Evolutionary conservation across 495 filamentous ascomycete genomes (phyloP).

Genomic region (Hypoxylon lenormandii): DNA sequence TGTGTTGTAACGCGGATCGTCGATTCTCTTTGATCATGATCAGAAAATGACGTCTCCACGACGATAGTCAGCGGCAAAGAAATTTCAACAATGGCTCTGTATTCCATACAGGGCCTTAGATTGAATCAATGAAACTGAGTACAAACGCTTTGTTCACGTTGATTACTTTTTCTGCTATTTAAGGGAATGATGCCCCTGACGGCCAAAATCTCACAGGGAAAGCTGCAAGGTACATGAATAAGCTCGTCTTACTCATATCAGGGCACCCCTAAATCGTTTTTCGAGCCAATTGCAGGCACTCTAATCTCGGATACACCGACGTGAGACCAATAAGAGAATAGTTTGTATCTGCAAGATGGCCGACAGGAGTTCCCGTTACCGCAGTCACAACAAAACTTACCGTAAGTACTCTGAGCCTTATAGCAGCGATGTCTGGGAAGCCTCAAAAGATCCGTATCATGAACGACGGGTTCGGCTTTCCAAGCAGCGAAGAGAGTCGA

Average conservation of each 20-base stretch:
- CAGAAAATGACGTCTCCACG: not conserved
- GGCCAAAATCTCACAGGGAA: too few species aligned
- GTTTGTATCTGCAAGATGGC: constrained; percentile 16
- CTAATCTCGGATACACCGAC: not conserved
- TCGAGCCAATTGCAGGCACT: constrained; percentile 4
- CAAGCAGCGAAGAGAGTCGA: constrained; percentile 10
- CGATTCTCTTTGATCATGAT: constrained; percentile 1
- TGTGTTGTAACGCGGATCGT: not conserved
- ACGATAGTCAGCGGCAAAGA: not conserved
- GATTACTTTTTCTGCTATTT: not conserved
- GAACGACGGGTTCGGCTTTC: constrained; percentile 4
- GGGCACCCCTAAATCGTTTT: not conserved
- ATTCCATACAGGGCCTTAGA: not conserved
- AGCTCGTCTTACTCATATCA: constrained; percentile 1
- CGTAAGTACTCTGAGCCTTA: not conserved
- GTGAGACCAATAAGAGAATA: not conserved
- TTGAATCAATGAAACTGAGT: not conserved
- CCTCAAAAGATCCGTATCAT: constrained; percentile 12
- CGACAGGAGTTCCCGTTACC: not conserved
- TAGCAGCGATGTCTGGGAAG: constrained; percentile 5
- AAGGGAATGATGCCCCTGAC: too few species aligned
- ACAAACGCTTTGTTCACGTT: not conserved
- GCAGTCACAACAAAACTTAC: not conserved
- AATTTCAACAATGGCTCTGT: not conserved
- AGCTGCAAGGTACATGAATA: not conserved